Conservation (phyloP, 208 protist genomes). For the Tritrichomonas musculus region DNA sequence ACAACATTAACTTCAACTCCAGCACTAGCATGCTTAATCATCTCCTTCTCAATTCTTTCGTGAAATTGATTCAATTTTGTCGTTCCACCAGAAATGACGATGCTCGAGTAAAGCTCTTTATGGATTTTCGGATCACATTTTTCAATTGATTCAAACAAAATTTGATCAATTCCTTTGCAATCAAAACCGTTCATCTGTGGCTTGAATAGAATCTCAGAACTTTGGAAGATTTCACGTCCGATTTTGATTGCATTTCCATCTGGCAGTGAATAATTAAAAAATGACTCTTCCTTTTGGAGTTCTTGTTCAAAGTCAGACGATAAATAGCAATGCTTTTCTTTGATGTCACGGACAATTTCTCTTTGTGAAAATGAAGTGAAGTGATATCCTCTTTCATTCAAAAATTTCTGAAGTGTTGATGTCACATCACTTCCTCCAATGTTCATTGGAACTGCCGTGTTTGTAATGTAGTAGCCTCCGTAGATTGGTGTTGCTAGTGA, state of each 20-base stretch:
- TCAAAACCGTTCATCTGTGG: conserved; percentile 42
- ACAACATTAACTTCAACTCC: conserved; percentile 47
- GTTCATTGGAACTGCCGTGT: conserved; percentile 54
- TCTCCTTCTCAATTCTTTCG: conserved; percentile 77
- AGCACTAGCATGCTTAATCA: conserved; percentile 34
- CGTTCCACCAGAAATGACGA: conserved; percentile 50
- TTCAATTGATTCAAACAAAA: conserved; percentile 53
- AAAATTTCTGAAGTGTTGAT: too few relatives aligned
- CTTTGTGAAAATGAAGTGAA: conserved; percentile 59
- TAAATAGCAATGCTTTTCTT: conserved; percentile 44
- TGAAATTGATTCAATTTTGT: conserved; percentile 69
- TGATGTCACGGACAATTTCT: conserved; percentile 42
- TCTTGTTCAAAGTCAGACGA: too few relatives aligned
- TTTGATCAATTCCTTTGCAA: conserved; percentile 52
- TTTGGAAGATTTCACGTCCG: conserved; percentile 52
- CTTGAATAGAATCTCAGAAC: conserved; percentile 69
- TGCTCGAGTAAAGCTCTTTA: conserved; percentile 48
- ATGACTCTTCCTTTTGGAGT: too few relatives aligned
- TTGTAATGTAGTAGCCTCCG: conserved; percentile 49
- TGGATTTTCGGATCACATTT: conserved; percentile 57
- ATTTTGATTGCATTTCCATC: conserved; percentile 54
- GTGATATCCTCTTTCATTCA: conserved; percentile 55
- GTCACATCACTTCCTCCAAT: too few relatives aligned
- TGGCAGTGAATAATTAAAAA: conserved; percentile 61
- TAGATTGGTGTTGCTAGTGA: too few relatives aligned